Evolutionary conservation across 768 basidiomycete species (phyloP), one percentile per base, ranked within the genome.

Genomic region (Lactarius trivialis): DNA sequence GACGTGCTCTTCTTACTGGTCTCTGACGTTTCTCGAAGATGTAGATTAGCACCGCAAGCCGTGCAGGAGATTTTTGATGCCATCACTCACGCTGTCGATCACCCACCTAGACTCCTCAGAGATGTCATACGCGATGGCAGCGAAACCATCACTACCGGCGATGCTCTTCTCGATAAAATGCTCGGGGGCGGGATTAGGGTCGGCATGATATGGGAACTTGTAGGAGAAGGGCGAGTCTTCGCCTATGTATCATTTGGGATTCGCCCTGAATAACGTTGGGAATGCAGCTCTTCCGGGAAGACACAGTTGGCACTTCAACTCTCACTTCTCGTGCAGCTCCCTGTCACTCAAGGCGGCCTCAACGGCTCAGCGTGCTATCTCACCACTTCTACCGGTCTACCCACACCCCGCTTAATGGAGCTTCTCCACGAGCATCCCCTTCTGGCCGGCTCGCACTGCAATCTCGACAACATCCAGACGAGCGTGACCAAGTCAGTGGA

Each of bases 261-360:
- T 24, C 32, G 28, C 57, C 50, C 36, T 63, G 19, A 33, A 54
- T 45, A 34, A 59, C 32, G 19, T 32, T 39, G 7, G 21, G 15
- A 1, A 43, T 39, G 17, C 71, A 99, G 97, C 71, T 88, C 93
- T 26, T 85, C 96, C 30, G 97, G 97, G 41, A 99, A 99, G 76
- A 93, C 93, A 0, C 94, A 98, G 68, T 74, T 98, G 5, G 90
- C 89, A 4, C 78, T 99, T 15, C 93, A 95, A 67, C 80, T 93
- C 21, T 84, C 91, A 4, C 76, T 96, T 33, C 77, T 82, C 24
- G 88, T 90, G 0, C 95, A 98, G 71, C 78, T 91, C 0, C 84
- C 89, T 26, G 68, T 24, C 51, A 70, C 72, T 49, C 73, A 77
- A 5, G 84, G 84, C 9, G 90, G 86, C 24, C 72, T 88, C 32